Evolutionary conservation across 2,329 filamentous ascomycete genomes (phyloP).

Genomic region (Nemania bipapillata): DNA sequence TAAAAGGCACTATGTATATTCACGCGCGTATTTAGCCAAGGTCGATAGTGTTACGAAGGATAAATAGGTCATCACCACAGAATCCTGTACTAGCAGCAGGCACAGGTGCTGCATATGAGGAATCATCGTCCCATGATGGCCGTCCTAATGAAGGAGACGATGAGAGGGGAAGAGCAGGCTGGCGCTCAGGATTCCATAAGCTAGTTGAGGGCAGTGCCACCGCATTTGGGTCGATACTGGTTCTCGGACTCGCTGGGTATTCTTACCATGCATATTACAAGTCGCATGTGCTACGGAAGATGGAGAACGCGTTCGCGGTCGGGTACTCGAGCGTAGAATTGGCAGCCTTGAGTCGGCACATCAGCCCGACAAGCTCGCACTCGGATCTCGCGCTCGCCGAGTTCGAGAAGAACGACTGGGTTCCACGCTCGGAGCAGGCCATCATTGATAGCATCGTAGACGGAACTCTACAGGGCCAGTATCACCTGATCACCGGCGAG

Average conservation of each 20-base stretch:
- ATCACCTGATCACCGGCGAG: slow-evolving; percentile 89
- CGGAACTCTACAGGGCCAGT: slow-evolving; percentile 79
- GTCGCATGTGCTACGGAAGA: slow-evolving; percentile 74
- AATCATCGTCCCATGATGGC: slow-evolving; percentile 7
- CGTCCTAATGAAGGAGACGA: slow-evolving; percentile 1
- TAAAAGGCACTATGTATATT: not conserved
- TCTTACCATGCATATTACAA: slow-evolving; percentile 66
- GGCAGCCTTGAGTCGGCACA: slow-evolving; percentile 58
- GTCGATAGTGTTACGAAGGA: slow-evolving; percentile 17
- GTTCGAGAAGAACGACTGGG: slow-evolving; percentile 60
- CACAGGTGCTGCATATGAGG: slow-evolving; percentile 10
- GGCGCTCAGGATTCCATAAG: slow-evolving; percentile 40
- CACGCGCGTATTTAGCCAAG: slow-evolving; percentile 13
- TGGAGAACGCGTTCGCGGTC: slow-evolving; percentile 75
- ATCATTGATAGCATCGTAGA: slow-evolving; percentile 83
- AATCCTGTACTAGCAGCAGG: slow-evolving; percentile 15
- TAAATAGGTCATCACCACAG: not conserved
- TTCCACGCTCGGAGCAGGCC: slow-evolving; percentile 80
- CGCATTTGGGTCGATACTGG: slow-evolving; percentile 46
- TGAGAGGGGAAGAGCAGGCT: slow-evolving; percentile 2
- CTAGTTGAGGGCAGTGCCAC: slow-evolving; percentile 48
- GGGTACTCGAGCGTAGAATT: slow-evolving; percentile 74
- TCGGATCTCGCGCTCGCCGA: slow-evolving; percentile 29
- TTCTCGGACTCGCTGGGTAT: slow-evolving; percentile 50
- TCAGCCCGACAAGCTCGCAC: slow-evolving; percentile 33